phyloP scores from a whole-genome alignment of 225 moss, liverwort and hornwort genomes.

The Bryum argenteum region DNA sequence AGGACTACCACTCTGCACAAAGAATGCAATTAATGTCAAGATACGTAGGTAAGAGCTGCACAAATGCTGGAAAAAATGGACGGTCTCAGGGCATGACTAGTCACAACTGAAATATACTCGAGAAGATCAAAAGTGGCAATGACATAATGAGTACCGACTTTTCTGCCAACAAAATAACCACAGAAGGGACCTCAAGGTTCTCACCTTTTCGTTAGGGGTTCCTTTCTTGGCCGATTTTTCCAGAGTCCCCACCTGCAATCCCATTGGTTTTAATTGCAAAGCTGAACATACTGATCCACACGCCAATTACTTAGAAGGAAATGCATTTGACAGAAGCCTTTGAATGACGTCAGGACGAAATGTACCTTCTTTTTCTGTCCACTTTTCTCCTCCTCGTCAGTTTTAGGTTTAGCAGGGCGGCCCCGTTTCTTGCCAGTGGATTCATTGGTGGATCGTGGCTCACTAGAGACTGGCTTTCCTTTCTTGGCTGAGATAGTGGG shows the following conservation, averaged over 20 bases:
- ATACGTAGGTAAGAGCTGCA: background rate
- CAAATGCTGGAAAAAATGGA: background rate
- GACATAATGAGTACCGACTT: background rate
- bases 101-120: background rate
- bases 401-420: slow-evolving; percentile 59
- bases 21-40: slow-evolving; percentile 11
- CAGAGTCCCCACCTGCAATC: slow-evolving; percentile 52
- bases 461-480: slow-evolving; percentile 53
- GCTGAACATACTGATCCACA: background rate
- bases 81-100: background rate
- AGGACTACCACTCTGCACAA: slow-evolving; percentile 39
- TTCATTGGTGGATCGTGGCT: slow-evolving; percentile 47
- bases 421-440: slow-evolving; percentile 65
- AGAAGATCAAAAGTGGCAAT: background rate
- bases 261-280: slow-evolving; percentile 10
- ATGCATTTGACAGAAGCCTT: background rate
- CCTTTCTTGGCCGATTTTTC: slow-evolving; percentile 54
- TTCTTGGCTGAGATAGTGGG: slow-evolving; percentile 58
- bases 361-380: slow-evolving; percentile 65
- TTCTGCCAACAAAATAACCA: background rate
- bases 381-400: slow-evolving; percentile 60
- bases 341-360: too few species aligned
- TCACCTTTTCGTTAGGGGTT: slow-evolving; percentile 52
- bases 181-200: slow-evolving; percentile 19
- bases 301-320: background rate